Percentiles rank a stretch among this genome's conserved stretches.
Conservation (phyloP, 805 yeast genomes). For the Myxozyma nipponensis region DNA sequence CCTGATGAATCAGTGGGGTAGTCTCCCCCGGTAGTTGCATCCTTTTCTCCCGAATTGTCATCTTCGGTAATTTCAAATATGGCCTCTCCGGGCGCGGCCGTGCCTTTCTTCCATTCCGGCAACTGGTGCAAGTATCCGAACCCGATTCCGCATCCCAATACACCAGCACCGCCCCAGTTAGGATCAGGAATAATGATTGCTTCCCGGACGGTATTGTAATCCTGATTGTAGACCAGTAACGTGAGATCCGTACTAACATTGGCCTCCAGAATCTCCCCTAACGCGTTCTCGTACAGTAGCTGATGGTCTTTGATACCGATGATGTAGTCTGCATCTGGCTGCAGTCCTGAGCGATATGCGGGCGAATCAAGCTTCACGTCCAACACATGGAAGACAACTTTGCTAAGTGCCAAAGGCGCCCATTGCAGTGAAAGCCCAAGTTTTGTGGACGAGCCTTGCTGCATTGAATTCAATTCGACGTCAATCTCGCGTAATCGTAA, state of each 20-base stretch:
- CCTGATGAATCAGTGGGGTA: conserved; percentile 1
- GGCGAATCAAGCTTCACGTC: conserved; percentile 72
- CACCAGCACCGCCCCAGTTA: conserved; percentile 79
- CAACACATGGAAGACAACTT: conserved; percentile 83
- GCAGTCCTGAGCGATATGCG: conserved; percentile 74
- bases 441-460: background rate
- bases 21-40: background rate
- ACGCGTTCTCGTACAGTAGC: conserved; percentile 13
- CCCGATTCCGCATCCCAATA: conserved; percentile 92
- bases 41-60: background rate
- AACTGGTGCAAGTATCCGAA: conserved; percentile 73
- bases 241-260: conserved; percentile 15
- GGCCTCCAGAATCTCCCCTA: conserved; percentile 14
- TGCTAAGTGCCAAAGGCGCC: conserved; percentile 68
- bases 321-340: conserved; percentile 83
- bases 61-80: conserved; percentile 20
- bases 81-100: conserved; percentile 25
- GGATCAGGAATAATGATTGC: conserved; percentile 71
- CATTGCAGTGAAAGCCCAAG: conserved; percentile 62
- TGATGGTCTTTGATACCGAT: conserved; percentile 82
- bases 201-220: conserved; percentile 79
- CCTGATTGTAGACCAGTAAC: conserved; percentile 81
- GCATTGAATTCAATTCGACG: conserved; percentile 31
- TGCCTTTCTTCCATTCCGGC: conserved; percentile 12
- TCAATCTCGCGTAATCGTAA: conserved; percentile 41